phyloP scores from a whole-genome alignment of 495 filamentous ascomycete genomes.

The Penicillium ucsense region DNA sequence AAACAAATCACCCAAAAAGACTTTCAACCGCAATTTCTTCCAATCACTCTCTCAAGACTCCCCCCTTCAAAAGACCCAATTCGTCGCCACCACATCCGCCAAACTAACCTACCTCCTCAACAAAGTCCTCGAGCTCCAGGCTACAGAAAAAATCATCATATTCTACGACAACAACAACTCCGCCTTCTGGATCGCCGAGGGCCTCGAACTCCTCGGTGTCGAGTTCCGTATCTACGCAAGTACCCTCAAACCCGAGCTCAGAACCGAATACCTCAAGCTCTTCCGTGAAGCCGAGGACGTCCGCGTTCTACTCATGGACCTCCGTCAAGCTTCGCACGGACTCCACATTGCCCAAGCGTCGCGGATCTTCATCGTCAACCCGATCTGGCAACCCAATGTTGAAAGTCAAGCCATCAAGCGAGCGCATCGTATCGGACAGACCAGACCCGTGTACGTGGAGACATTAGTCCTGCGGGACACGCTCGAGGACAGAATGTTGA shows the following conservation, averaged over 20 bases:
- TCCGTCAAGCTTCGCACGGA: constrained; percentile 77
- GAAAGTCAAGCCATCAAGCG: constrained; percentile 90
- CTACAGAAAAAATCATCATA: constrained; percentile 74
- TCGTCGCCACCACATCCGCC: constrained; percentile 73
- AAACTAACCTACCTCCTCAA: constrained; percentile 84
- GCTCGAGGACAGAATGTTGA: constrained; percentile 76
- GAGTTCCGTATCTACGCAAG: constrained; percentile 78
- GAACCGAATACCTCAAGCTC: constrained; percentile 61
- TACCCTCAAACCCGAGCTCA: constrained; percentile 47
- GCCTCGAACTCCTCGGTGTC: constrained; percentile 67
- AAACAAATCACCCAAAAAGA: constrained; percentile 24
- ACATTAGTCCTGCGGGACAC: constrained; percentile 75
- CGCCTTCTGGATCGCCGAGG: constrained; percentile 73
- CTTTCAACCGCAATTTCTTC: constrained; percentile 23
- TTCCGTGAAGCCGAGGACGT: constrained; percentile 59
- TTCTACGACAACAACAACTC: constrained; percentile 87
- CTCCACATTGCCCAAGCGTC: constrained; percentile 75
- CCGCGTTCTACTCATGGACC: constrained; percentile 82
- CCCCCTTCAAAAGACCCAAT: constrained; percentile 47
- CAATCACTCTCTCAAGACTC: constrained; percentile 34
- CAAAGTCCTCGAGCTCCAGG: constrained; percentile 53
- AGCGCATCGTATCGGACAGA: constrained; percentile 81
- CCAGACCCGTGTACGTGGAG: constrained; percentile 71
- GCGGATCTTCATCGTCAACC: constrained; percentile 85
- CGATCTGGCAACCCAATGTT: constrained; percentile 74